These are phyloP conservation scores for Acrodontium crateriforme DNA, from an alignment of 2,329 filamentous ascomycete species.

Conservation along the genomic window DNA sequence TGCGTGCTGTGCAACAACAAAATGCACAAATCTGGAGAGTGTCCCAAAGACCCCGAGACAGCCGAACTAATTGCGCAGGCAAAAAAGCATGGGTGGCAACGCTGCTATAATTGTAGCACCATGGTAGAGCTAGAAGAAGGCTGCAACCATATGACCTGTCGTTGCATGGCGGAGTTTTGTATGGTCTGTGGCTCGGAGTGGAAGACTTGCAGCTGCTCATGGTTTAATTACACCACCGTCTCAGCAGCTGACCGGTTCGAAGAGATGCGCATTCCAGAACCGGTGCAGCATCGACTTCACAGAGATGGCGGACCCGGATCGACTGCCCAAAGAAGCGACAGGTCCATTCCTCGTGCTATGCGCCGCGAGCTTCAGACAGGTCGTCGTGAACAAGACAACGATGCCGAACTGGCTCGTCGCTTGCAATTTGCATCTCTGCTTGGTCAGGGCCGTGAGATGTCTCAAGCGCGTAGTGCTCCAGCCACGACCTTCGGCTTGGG, in stretches of 20 bases:
- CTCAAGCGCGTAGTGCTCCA: conserved; percentile 23
- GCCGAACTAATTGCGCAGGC: conserved; percentile 50
- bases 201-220: conserved; percentile 72
- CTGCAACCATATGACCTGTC: conserved; percentile 80
- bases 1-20: conserved; percentile 61
- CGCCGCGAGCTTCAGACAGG: conserved; percentile 27
- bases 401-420: conserved; percentile 38
- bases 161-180: conserved; percentile 73
- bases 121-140: conserved; percentile 71
- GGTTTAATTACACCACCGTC: conserved; percentile 46
- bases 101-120: conserved; percentile 58
- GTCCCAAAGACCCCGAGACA: conserved; percentile 57
- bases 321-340: conserved; percentile 23
- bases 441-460: conserved; percentile 13
- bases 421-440: conserved; percentile 33
- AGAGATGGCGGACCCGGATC: conserved; percentile 10
- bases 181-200: conserved; percentile 72
- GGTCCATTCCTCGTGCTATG: no score
- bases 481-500: conserved; percentile 26
- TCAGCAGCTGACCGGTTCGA: conserved; percentile 41
- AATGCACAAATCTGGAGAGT: conserved; percentile 57
- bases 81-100: conserved; percentile 56
- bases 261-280: conserved; percentile 37
- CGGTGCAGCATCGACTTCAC: conserved; percentile 11
- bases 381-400: conserved; percentile 30